These are phyloP conservation scores for Bimuria novae-zelandiae DNA, from an alignment of 2,329 filamentous ascomycete species.

Conservation along the genomic window DNA sequence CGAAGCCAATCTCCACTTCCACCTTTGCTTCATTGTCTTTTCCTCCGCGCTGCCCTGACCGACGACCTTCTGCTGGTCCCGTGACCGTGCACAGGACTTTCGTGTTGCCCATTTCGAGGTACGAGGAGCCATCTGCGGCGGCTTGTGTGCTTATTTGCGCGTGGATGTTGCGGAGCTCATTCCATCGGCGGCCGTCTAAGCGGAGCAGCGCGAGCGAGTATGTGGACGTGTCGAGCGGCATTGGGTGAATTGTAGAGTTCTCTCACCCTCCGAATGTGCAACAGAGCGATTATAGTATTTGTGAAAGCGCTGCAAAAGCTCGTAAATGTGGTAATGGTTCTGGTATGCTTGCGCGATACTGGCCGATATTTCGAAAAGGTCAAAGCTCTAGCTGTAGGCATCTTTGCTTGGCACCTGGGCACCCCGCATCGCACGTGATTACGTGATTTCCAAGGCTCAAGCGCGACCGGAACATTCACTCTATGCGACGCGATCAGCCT, in stretches of 20 bases:
- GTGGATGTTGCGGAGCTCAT: conserved; percentile 87
- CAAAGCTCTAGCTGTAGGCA: no score
- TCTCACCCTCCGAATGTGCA: background rate
- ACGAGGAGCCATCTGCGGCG: conserved; percentile 88
- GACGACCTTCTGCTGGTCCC: conserved; percentile 75
- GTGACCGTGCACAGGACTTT: conserved; percentile 92
- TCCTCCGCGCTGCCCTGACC: conserved; percentile 53
- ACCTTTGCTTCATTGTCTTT: conserved; percentile 66
- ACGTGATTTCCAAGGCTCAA: conserved; percentile 19
- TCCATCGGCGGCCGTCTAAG: conserved; percentile 83
- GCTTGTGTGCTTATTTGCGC: conserved; percentile 92
- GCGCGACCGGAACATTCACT: conserved; percentile 12
- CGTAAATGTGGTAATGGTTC: background rate
- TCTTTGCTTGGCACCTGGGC: no score
- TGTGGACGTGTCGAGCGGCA: conserved; percentile 94
- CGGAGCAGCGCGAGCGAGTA: conserved; percentile 80
- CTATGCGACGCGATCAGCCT: background rate
- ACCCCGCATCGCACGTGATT: conserved; percentile 35
- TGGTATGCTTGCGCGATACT: background rate
- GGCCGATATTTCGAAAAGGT: conserved; percentile 17
- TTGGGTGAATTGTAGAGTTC: conserved; percentile 44
- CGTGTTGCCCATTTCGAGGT: conserved; percentile 96
- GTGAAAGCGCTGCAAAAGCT: background rate
- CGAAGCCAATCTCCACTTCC: conserved; percentile 80
- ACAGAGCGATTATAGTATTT: background rate